These are phyloP conservation scores for Arctostaphylos glauca DNA, from an alignment of 148 eudicot species.

Conservation along the genomic window DNA sequence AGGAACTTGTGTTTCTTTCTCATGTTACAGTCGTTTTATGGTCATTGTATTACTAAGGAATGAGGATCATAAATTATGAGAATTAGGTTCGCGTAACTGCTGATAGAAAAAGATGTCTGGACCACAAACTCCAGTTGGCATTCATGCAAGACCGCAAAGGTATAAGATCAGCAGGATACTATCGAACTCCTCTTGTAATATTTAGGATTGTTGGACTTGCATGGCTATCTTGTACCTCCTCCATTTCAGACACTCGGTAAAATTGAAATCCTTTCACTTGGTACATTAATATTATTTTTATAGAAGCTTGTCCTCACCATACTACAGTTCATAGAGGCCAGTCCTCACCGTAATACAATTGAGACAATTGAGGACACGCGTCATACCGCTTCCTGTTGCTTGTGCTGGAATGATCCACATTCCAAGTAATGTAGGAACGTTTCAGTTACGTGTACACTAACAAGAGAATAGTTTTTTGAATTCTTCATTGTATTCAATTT, in stretches of 20 bases:
- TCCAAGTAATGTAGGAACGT: too few relatives aligned
- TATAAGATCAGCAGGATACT: constrained; percentile 2
- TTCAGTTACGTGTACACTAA: not conserved
- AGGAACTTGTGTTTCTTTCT: too few relatives aligned
- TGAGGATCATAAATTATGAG: not conserved
- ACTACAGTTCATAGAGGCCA: too few relatives aligned
- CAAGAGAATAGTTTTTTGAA: not conserved
- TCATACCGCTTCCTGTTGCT: not conserved
- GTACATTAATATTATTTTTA: not conserved
- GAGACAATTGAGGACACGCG: too few relatives aligned
- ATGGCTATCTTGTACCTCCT: not conserved
- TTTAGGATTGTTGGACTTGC: not conserved
- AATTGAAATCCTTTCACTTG: not conserved
- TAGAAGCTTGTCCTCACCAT: too few relatives aligned
- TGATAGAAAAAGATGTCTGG: not conserved
- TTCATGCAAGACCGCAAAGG: not conserved
- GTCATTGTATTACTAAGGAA: not conserved
- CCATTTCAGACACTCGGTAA: not conserved
- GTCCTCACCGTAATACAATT: too few relatives aligned
- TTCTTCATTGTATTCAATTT: not conserved
- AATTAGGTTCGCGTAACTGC: not conserved
- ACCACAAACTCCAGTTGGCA: too few relatives aligned
- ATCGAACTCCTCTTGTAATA: not conserved
- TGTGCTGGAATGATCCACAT: too few relatives aligned
- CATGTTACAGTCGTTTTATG: not conserved